phyloP scores from a whole-genome alignment of 2,329 filamentous ascomycete species.

The Cladosporium sp. region DNA sequence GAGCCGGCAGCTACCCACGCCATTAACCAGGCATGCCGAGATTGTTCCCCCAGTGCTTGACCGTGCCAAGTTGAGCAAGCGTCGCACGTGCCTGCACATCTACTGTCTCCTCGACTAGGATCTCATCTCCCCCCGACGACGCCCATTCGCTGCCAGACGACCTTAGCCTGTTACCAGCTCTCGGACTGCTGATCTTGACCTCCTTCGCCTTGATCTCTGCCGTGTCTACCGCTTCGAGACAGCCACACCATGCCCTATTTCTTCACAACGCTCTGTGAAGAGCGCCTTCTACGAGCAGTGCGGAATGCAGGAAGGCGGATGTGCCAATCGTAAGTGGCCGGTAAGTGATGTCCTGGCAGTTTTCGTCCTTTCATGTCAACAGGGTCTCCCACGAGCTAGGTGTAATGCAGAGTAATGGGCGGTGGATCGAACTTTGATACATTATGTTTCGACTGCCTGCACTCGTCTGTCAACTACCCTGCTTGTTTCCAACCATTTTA shows the following conservation, averaged over 20 bases:
- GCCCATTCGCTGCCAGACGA: background rate
- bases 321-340: background rate
- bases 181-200: background rate
- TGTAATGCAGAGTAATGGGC: background rate
- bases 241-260: background rate
- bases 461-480: background rate
- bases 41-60: background rate
- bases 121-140: slow-evolving; percentile 1
- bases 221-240: background rate
- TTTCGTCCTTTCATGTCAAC: background rate
- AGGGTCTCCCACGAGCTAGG: background rate
- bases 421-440: slow-evolving; percentile 2
- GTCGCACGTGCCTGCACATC: background rate
- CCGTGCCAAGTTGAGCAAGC: background rate
- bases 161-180: background rate
- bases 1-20: background rate
- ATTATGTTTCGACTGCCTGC: slow-evolving; percentile 5
- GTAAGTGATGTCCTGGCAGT: background rate
- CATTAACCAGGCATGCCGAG: background rate
- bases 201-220: background rate
- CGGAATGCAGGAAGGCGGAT: background rate
- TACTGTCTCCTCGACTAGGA: slow-evolving; percentile 1
- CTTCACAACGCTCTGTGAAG: background rate
- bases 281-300: background rate
- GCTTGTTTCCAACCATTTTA: background rate